Base-by-base conservation (phyloP, 2,329 filamentous ascomycete genomes). In the Mycosphaerelloides madeirae region DNA sequence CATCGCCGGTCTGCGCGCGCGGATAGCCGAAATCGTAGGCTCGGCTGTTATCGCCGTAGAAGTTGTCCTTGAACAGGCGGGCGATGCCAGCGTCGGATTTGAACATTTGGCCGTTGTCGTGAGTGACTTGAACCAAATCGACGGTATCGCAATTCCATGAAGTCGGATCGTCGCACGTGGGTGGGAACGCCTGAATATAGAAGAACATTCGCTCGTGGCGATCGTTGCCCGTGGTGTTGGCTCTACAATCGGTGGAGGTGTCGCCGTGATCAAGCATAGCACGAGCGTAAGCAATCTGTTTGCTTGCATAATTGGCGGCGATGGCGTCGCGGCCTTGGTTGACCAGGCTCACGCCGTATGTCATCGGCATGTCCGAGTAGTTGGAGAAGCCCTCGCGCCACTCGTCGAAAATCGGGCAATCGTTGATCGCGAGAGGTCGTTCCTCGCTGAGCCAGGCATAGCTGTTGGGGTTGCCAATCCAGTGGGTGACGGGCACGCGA, bases 181-280 rank as follows among this genome's bases (percentile, higher is more conserved):
- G 54, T n/a, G 60, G 56, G 37, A 64, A 64, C 3, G 41, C 48
- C 33, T 59, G 52, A 50, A 64, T 62, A 44, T 59, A 65, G 54
- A 61, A 60, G 58, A 65, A 65, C 53, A 65, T 65, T 9, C 64
- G 60, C 50, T 65, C 64, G 48, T 65, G 58, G n/a, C 64, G 60
- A 33, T 65, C 61, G 19, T 43, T 41, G 12, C 64, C 64, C 9
- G 59, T 60, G 7, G 59, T 59, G 31, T 43, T 49, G 19, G 64
- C 57, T 2, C 46, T 59, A 42, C 64, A 66, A 31, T 37, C 50
- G 25, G 51, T 50, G 6, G 60, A 62, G 38, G 60, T 55, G 28
- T 65, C 63, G 6, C 64, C 63, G 38, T 56, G 52, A 44, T 66
- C 64, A 31, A 50, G 55, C 3, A 57, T 50, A 7, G 60, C 64